Percentiles rank a stretch among this genome's conserved stretches.
phyloP scores from a whole-genome alignment of 2,329 filamentous ascomycete genomes.

The Diaporthe ilicicola region DNA sequence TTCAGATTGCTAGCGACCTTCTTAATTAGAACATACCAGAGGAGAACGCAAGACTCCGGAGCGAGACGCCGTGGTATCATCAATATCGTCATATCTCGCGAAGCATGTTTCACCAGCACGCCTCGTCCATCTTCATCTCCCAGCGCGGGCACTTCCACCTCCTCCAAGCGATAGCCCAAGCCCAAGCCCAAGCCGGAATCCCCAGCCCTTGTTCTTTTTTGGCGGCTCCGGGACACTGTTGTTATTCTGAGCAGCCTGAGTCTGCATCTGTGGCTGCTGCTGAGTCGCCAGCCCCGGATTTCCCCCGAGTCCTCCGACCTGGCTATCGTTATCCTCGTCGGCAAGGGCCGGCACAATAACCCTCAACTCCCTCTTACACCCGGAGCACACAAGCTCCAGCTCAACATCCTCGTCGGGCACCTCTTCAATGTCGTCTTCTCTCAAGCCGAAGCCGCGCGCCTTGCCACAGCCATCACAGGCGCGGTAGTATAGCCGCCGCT shows the following conservation, averaged over 20 bases:
- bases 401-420: conserved; percentile 28
- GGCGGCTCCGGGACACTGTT: not conserved
- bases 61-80: no score
- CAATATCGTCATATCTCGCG: not conserved
- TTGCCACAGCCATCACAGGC: conserved; percentile 51
- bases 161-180: conserved; percentile 20
- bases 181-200: conserved; percentile 14
- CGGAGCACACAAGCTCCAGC: not conserved
- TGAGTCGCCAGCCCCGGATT: not conserved
- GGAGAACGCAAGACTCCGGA: no score
- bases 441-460: conserved; percentile 35
- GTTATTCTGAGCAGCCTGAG: not conserved
- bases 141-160: conserved; percentile 14
- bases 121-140: not conserved
- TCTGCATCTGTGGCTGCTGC: not conserved
- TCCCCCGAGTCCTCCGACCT: not conserved
- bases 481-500: conserved; percentile 47
- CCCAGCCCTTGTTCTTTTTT: conserved; percentile 24
- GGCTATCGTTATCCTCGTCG: not conserved
- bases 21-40: no score
- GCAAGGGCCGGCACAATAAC: conserved; percentile 16
- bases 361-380: not conserved
- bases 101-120: not conserved
- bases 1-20: no score
- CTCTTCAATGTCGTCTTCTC: conserved; percentile 34